These are phyloP conservation scores for Tieghemiomyces parasiticus DNA, from an alignment of 192 early-diverging fungal genomes.

Conservation along the genomic window DNA sequence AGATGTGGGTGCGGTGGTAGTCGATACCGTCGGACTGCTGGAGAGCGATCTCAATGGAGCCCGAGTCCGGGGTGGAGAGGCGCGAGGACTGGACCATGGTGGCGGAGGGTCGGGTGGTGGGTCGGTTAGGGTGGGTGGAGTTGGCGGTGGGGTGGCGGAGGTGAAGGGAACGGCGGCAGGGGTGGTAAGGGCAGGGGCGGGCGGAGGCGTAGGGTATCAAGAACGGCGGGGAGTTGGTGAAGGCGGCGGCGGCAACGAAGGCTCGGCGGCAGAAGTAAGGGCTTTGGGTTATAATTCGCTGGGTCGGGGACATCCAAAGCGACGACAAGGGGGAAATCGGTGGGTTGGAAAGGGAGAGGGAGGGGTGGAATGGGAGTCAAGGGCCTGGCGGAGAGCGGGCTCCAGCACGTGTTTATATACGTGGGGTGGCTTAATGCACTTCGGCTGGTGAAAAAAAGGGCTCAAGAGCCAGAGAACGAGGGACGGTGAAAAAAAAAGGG, in stretches of 20 bases:
- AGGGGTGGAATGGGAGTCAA: no score
- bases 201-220: neutral
- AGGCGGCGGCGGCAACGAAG: neutral
- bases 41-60: neutral
- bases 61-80: conserved; percentile 4
- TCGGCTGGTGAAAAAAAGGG: no score
- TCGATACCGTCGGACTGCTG: conserved; percentile 12
- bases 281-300: neutral
- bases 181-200: neutral
- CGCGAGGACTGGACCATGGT: conserved; percentile 5
- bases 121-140: neutral
- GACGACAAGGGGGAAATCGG: neutral
- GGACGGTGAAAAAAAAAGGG: no score
- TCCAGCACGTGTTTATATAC: no score
- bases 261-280: neutral
- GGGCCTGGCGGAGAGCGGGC: no score
- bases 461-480: no score
- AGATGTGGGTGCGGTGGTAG: conserved; percentile 34
- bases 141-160: neutral
- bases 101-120: neutral
- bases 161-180: no score
- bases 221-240: neutral
- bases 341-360: no score
- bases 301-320: neutral
- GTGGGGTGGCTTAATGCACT: no score